A percentile compares a stretch with the other conserved stretches of the same genome.
phyloP scores from a whole-genome alignment of 306 rosid genomes.

The Medicago arabica region DNA sequence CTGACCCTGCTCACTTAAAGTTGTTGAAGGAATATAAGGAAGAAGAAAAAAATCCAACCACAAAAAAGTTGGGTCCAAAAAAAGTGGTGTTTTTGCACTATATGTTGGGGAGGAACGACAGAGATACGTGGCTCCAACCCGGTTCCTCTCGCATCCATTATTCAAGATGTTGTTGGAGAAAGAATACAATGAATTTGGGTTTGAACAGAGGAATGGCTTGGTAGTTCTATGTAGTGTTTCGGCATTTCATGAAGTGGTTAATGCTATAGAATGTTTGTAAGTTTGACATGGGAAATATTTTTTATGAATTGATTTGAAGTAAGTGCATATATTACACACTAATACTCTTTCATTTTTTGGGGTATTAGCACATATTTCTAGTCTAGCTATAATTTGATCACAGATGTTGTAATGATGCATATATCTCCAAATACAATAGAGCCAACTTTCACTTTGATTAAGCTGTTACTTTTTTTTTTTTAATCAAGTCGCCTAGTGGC shows the following conservation, averaged over 20 bases:
- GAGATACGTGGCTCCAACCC: slow-evolving; percentile 70
- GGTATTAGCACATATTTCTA: too few species aligned
- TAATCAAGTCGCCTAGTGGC: too few species aligned
- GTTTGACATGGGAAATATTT: slow-evolving; percentile 67
- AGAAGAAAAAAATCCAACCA: slow-evolving; percentile 27
- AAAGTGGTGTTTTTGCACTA: slow-evolving; percentile 62
- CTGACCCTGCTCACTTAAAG: slow-evolving; percentile 38
- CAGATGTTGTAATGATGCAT: neutral
- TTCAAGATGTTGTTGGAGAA: slow-evolving; percentile 87
- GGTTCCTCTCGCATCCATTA: slow-evolving; percentile 76
- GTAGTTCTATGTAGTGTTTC: slow-evolving; percentile 81
- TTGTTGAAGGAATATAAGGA: slow-evolving; percentile 46
- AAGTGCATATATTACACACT: neutral
- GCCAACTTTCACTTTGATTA: neutral
- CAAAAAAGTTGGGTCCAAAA: slow-evolving; percentile 44
- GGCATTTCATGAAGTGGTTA: slow-evolving; percentile 67
- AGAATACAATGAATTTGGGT: slow-evolving; percentile 78
- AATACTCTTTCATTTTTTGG: too few species aligned
- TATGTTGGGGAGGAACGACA: slow-evolving; percentile 80
- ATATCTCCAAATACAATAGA: neutral
- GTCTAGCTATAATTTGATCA: neutral
- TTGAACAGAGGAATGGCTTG: too few species aligned
- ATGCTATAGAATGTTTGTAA: slow-evolving; percentile 68
- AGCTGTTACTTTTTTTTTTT: too few species aligned
- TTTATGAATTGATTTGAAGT: slow-evolving; percentile 63